Evolutionary conservation across 768 basidiomycete species (phyloP).

Genomic region (Psilocybe cubensis): DNA sequence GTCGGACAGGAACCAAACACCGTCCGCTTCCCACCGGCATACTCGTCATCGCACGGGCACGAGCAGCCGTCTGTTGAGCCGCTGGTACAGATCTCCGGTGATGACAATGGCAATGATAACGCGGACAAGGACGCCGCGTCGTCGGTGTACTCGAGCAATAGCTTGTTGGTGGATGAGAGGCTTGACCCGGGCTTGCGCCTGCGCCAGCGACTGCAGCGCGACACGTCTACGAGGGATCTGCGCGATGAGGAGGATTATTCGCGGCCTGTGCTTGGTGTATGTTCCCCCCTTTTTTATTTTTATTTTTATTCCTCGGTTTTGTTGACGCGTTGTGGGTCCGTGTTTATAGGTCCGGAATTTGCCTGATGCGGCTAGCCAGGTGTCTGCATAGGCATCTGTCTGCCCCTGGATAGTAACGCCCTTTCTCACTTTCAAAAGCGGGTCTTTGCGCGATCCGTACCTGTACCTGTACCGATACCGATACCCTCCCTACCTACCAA

Average conservation of each 20-base stretch:
- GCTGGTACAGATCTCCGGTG: too few relatives aligned
- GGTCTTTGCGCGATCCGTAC: too few relatives aligned
- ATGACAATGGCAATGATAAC: background rate
- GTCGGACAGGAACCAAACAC: background rate
- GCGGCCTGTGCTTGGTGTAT: conserved; percentile 56
- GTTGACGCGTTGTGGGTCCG: background rate
- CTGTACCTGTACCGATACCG: too few relatives aligned
- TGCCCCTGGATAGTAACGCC: background rate
- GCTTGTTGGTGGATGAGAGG: conserved; percentile 40
- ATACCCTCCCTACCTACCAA: too few relatives aligned
- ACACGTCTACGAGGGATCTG: conserved; percentile 33
- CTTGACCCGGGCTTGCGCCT: conserved; percentile 49
- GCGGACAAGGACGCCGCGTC: conserved; percentile 23
- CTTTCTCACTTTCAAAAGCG: too few relatives aligned
- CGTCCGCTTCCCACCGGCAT: conserved; percentile 4
- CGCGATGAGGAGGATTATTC: conserved; percentile 62
- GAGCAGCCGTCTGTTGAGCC: too few relatives aligned
- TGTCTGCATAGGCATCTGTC: background rate
- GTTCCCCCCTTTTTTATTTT: conserved; percentile 20
- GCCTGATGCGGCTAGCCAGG: conserved; percentile 1
- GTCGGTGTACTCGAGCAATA: conserved; percentile 38
- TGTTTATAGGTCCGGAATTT: conserved; percentile 1
- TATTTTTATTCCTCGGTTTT: background rate
- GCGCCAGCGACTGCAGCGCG: conserved; percentile 36
- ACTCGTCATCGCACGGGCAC: background rate